These are phyloP conservation scores for Singerocomus inundabilis DNA, from an alignment of 1,284 basidiomycete species.

Conservation along the genomic window DNA sequence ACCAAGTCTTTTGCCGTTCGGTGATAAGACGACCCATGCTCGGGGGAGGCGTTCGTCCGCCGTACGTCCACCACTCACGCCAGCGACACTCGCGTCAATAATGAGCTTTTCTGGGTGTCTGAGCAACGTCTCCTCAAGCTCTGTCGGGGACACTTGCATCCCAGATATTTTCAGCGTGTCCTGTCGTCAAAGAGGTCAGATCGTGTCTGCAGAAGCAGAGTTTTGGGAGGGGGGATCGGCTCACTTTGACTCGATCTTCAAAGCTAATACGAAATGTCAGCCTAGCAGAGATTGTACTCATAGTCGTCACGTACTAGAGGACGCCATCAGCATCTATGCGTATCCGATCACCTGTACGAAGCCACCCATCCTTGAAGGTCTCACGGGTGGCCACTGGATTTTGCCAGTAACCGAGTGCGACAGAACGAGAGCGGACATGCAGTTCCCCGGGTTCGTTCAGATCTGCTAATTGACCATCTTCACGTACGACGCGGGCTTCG, in stretches of 20 bases:
- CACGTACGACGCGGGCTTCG: constrained; percentile 58
- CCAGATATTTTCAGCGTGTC: constrained; percentile 75
- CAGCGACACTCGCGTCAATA: constrained; percentile 62
- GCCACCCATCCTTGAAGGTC: constrained; percentile 68
- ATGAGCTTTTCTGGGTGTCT: constrained; percentile 58
- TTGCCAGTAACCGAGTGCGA: constrained; percentile 68
- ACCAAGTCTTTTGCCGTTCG: constrained; percentile 48
- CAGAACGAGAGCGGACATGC: constrained; percentile 50
- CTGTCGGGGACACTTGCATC: constrained; percentile 69
- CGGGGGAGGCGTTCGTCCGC: constrained; percentile 67
- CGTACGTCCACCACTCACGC: constrained; percentile 65
- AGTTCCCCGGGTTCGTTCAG: constrained; percentile 65
- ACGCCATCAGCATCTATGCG: constrained; percentile 54
- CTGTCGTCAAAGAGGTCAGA: constrained; percentile 34
- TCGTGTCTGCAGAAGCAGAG: too few species aligned
- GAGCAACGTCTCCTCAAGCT: constrained; percentile 64
- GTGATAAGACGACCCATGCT: constrained; percentile 70
- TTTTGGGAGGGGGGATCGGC: not conserved
- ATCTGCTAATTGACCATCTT: constrained; percentile 57
- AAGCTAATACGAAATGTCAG: constrained; percentile 9
- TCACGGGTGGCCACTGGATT: constrained; percentile 63
- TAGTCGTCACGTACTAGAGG: constrained; percentile 52
- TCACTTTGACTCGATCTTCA: constrained; percentile 33
- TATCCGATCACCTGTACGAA: constrained; percentile 70
- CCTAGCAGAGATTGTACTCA: not conserved